phyloP scores from a whole-genome alignment of 2,329 filamentous ascomycete genomes.

The Microsporum audouinii region DNA sequence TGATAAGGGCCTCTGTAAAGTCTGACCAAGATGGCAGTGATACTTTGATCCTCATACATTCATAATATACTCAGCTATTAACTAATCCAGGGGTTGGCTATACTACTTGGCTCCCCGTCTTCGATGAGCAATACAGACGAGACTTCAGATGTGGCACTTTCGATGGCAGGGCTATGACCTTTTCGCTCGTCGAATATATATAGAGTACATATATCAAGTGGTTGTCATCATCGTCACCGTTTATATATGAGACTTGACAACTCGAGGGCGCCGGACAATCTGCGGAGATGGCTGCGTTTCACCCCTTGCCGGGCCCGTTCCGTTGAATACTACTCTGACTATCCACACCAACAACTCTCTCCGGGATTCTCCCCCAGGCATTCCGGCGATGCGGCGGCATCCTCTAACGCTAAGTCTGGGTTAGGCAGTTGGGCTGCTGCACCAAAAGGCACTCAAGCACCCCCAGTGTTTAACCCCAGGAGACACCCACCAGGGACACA shows the following conservation, averaged over 20 bases:
- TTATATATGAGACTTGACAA: not conserved
- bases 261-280: not conserved
- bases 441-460: not conserved
- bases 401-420: not conserved
- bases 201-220: no score
- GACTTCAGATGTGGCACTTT: not conserved
- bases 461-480: not conserved
- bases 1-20: not conserved
- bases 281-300: not conserved
- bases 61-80: not conserved
- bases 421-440: conserved; percentile 3
- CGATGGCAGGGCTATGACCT: not conserved
- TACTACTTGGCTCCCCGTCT: not conserved
- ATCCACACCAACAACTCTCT: not conserved
- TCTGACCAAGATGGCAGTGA: not conserved
- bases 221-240: not conserved
- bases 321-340: not conserved
- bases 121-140: not conserved
- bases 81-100: not conserved
- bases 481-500: not conserved
- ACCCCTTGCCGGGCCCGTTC: not conserved
- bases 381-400: not conserved
- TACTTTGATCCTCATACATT: not conserved
- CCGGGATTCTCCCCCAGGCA: not conserved
- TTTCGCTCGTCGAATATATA: no score